phyloP scores from a whole-genome alignment of 495 filamentous ascomycete genomes.

The Neurospora discreta region DNA sequence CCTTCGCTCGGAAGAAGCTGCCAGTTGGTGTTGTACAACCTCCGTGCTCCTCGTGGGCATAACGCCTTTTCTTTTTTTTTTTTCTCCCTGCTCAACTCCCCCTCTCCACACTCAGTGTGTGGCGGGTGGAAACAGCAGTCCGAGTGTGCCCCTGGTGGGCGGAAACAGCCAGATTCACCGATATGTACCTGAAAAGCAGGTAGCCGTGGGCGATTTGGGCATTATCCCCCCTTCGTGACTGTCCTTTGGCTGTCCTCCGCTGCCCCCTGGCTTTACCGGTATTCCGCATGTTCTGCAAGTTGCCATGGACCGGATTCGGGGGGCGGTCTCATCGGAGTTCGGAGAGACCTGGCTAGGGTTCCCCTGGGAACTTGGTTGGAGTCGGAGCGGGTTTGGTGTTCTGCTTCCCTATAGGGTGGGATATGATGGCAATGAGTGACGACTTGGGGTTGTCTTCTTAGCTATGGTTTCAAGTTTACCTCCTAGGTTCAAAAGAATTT shows the following conservation, averaged over 20 bases:
- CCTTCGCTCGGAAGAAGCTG: not conserved
- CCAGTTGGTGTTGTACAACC: not conserved
- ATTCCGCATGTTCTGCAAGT: not conserved
- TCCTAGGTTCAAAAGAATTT: not conserved
- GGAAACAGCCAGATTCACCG: not conserved
- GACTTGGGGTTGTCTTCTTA: not conserved
- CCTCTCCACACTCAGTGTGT: not conserved
- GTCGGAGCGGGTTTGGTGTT: not conserved
- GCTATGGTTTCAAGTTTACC: not conserved
- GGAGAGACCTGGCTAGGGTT: not conserved
- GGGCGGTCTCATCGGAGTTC: not conserved
- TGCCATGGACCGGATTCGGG: not conserved
- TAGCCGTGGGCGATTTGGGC: not conserved
- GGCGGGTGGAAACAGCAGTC: no score
- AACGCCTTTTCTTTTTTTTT: no score
- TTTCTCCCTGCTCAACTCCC: no score
- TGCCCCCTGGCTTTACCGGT: not conserved
- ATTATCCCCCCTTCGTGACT: not conserved
- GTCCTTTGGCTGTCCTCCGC: not conserved
- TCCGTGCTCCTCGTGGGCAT: not conserved
- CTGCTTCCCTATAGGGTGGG: not conserved
- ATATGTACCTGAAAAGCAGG: not conserved
- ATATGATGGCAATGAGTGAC: not conserved
- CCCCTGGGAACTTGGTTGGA: not conserved
- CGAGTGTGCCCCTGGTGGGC: no score